These are phyloP conservation scores for Phytophthora pseudosyringae DNA, from an alignment of 352 stramenopile species.

Conservation along the genomic window DNA sequence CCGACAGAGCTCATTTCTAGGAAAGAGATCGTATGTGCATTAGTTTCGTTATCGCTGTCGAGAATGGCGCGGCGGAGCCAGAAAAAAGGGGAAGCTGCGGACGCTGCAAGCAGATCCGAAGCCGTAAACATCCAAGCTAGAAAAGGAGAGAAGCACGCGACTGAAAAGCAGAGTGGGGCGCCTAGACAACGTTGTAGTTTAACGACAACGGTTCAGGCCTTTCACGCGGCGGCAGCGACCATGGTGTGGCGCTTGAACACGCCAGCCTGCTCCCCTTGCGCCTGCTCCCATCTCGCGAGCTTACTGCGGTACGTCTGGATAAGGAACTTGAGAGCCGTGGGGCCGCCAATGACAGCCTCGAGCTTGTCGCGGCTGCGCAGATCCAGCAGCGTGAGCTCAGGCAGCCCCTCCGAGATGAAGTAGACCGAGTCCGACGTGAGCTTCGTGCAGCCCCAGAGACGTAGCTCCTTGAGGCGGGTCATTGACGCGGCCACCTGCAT, in stretches of 20 bases:
- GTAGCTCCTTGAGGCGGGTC: conserved; percentile 65
- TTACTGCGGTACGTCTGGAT: conserved; percentile 78
- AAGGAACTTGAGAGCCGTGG: conserved; percentile 77
- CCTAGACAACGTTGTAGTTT: conserved; percentile 13
- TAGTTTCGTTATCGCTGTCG: conserved; percentile 28
- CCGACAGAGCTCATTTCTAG: not conserved
- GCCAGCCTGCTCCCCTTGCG: conserved; percentile 61
- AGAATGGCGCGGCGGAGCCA: conserved; percentile 11
- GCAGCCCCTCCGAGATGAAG: conserved; percentile 70
- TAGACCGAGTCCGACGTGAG: conserved; percentile 76
- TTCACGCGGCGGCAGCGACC: conserved; percentile 68
- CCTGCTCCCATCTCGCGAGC: conserved; percentile 75
- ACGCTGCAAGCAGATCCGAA: conserved; percentile 13
- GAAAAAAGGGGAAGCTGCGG: conserved; percentile 15
- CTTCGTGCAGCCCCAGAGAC: conserved; percentile 84
- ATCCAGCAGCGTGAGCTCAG: conserved; percentile 71
- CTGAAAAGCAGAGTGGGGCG: conserved; percentile 8
- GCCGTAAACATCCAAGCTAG: conserved; percentile 10
- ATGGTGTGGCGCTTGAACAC: conserved; percentile 74
- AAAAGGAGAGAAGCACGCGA: conserved; percentile 12
- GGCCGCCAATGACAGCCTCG: conserved; percentile 78
- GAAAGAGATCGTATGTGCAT: conserved; percentile 13
- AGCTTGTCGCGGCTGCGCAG: conserved; percentile 82
- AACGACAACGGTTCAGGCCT: conserved; percentile 11
- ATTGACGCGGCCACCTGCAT: conserved; percentile 63